Conservation (phyloP, 1,284 basidiomycete species). For the Heterobasidion occidentale region DNA sequence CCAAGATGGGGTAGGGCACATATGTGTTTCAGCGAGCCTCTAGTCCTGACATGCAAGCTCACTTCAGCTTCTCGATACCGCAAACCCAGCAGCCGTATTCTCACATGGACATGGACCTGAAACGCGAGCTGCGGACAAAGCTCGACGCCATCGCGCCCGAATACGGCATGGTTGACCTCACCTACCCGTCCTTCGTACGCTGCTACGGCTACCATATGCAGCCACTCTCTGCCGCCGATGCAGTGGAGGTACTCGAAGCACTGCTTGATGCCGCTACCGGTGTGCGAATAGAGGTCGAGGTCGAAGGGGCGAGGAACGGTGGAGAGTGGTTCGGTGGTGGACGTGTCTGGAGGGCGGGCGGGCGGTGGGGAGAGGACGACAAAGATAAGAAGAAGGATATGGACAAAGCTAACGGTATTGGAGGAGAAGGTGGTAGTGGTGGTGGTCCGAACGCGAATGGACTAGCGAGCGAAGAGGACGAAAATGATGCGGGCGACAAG, state of each 20-base stretch:
- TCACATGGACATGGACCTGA: slow-evolving; percentile 96
- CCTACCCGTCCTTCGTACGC: slow-evolving; percentile 89
- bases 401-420: background rate
- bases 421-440: background rate
- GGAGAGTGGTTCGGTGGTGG: slow-evolving; percentile 89
- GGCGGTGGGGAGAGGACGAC: slow-evolving; percentile 32
- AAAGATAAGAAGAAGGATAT: slow-evolving; percentile 31
- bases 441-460: slow-evolving; percentile 26
- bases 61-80: slow-evolving; percentile 74
- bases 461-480: slow-evolving; percentile 22
- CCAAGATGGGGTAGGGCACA: slow-evolving; percentile 91
- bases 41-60: background rate
- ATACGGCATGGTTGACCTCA: slow-evolving; percentile 92
- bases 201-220: slow-evolving; percentile 85
- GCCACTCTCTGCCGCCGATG: slow-evolving; percentile 87
- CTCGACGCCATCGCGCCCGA: slow-evolving; percentile 91
- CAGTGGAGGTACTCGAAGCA: slow-evolving; percentile 85
- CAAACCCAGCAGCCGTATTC: slow-evolving; percentile 92
- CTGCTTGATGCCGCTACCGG: slow-evolving; percentile 90
- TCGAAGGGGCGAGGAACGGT: slow-evolving; percentile 75
- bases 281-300: slow-evolving; percentile 82
- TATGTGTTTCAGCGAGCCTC: slow-evolving; percentile 1
- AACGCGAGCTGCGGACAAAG: slow-evolving; percentile 74
- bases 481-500: slow-evolving; percentile 24
- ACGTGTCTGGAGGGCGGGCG: slow-evolving; percentile 58